Evolutionary conservation across 2,329 filamentous ascomycete species (phyloP).

Genomic region (Pestalotiopsis sp.): DNA sequence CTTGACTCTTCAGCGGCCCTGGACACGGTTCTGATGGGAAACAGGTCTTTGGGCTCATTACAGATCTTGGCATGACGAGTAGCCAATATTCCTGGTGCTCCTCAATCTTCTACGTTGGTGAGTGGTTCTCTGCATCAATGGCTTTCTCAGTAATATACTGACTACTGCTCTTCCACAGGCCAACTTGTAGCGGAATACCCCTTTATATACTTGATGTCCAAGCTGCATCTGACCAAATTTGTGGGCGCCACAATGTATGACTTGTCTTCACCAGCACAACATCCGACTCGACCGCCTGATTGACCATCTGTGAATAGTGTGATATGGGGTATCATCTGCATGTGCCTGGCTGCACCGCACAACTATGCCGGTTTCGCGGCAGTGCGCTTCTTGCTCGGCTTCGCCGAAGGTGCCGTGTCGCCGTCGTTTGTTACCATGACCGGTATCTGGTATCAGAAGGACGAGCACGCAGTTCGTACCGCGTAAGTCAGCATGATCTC

Average conservation of each 20-base stretch:
- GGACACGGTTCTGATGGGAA: background rate
- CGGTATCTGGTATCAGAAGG: slow-evolving; percentile 41
- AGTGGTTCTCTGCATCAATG: background rate
- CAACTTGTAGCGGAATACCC: slow-evolving; percentile 51
- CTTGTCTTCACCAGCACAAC: background rate
- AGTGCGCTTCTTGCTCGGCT: slow-evolving; percentile 44
- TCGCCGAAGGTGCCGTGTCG: slow-evolving; percentile 36
- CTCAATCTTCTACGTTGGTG: slow-evolving; percentile 46
- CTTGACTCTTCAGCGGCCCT: background rate
- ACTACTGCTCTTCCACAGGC: slow-evolving; percentile 20
- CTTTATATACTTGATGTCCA: slow-evolving; percentile 53
- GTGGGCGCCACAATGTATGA: slow-evolving; percentile 48
- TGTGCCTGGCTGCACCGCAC: slow-evolving; percentile 44
- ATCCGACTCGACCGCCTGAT: background rate
- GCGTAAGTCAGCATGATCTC: slow-evolving; percentile 15
- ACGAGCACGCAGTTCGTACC: slow-evolving; percentile 36
- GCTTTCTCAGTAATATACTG: slow-evolving; percentile 10
- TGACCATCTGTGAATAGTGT: slow-evolving; percentile 27
- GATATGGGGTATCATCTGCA: slow-evolving; percentile 44
- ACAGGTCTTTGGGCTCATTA: slow-evolving; percentile 42
- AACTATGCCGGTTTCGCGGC: slow-evolving; percentile 41
- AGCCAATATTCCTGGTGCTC: slow-evolving; percentile 51
- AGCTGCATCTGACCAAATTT: slow-evolving; percentile 50
- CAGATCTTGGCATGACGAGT: slow-evolving; percentile 46
- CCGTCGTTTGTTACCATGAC: slow-evolving; percentile 43